Percentiles rank a stretch among this genome's conserved stretches.
These are phyloP conservation scores for Colletotrichum spinosum DNA, from an alignment of 2,329 filamentous ascomycete genomes.

Conservation along the genomic window DNA sequence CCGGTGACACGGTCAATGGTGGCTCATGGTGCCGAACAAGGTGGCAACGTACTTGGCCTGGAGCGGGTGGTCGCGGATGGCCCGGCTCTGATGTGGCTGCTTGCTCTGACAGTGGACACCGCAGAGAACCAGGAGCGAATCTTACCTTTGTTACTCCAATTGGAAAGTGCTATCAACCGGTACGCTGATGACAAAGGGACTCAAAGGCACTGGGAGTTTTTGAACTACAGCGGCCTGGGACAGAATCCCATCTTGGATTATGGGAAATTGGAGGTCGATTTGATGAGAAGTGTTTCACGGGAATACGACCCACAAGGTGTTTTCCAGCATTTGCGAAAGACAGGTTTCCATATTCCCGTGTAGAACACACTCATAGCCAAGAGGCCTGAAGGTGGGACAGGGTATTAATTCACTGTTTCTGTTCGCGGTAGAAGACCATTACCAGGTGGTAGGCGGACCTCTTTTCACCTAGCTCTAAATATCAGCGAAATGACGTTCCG, in stretches of 20 bases:
- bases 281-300: too few relatives aligned
- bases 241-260: slow-evolving; percentile 54
- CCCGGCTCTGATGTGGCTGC: slow-evolving; percentile 50
- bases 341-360: slow-evolving; percentile 45
- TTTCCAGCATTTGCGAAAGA: slow-evolving; percentile 48
- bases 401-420: too few relatives aligned
- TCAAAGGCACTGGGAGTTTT: slow-evolving; percentile 51
- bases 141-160: slow-evolving; percentile 64
- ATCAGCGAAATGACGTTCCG: too few relatives aligned
- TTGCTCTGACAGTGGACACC: slow-evolving; percentile 53
- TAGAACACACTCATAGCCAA: too few relatives aligned
- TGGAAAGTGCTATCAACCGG: slow-evolving; percentile 64
- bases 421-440: too few relatives aligned
- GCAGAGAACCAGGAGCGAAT: slow-evolving; percentile 49
- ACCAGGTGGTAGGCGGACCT: too few relatives aligned
- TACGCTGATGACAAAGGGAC: slow-evolving; percentile 44
- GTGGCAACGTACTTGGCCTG: slow-evolving; percentile 49
- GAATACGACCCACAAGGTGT: slow-evolving; percentile 40
- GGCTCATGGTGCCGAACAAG: slow-evolving; percentile 38
- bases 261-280: slow-evolving; percentile 50
- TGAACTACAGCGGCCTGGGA: slow-evolving; percentile 56
- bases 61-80: slow-evolving; percentile 49
- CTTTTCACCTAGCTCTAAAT: too few relatives aligned
- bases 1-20: slow-evolving; percentile 47
- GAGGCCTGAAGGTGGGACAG: too few relatives aligned